Base-by-base conservation (phyloP, 345 rosid genomes). In the Arabidopsis arenosa region DNA sequence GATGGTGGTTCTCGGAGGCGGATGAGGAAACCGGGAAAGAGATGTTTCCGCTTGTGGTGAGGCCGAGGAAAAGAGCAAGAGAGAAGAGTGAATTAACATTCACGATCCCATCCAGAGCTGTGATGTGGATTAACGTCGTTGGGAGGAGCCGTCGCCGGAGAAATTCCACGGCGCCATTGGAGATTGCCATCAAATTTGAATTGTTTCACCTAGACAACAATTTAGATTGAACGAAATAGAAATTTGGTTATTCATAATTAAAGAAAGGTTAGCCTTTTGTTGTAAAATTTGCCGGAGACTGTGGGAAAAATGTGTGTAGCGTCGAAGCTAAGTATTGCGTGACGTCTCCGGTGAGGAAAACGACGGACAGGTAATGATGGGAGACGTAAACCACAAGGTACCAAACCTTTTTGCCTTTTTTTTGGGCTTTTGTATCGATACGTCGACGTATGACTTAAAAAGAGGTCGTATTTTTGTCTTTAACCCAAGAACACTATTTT, bases 51-150 rank as follows among this genome's bases (percentile, higher is more conserved):
- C 74, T 36, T 55, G 85, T 62, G 1, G 91, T 17, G 13, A 93
- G 87, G 61, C 98, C 97, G 40, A 93, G 87, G 80, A 93, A 93
- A 80, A 90, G 93, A 4, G 89, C 98, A 5, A 89, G 58, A 14
- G 97, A 84, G 86, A 93, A 93, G 53, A 93, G 86, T 21, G 95
- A 90, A 63, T 93, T 93, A 17, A 93, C 95, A 70, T 89, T 84
- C 15, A 90, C 85, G 55, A 93, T 83, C 7, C 97, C 96, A 36
- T 92, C 96, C n/a, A 93, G 70, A 54, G 98, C 98, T 80, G 85
- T 85, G 8, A 90, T 74, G 71, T 90, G 95, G 72, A 90, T 88
- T 8, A 73, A 68, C 1, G 89, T 85, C 23, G 82, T 75, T 44
- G 70, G 63, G 15, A 80, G 66, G 0, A 75, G 51, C 35, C 61